Base-by-base conservation (phyloP, 192 early-diverging fungal species). In the Coemansia sp. region DNA sequence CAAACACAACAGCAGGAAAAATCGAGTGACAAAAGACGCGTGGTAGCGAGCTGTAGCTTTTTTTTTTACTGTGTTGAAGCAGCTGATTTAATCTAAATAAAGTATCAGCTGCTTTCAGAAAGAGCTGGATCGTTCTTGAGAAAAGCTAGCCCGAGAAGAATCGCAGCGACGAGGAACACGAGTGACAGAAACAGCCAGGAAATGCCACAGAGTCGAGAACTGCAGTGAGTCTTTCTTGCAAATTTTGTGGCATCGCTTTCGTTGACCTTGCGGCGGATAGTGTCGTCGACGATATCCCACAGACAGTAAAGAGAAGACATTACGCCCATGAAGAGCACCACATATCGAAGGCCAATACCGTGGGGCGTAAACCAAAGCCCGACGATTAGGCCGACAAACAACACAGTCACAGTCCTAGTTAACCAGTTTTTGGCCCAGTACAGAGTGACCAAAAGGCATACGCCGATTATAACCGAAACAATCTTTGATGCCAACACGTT, bases 241-340 rank as follows among this genome's bases (percentile, higher is more conserved):
- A 96, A 96, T 75, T 89, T 86, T 7, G 90, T 88, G 4, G 97
- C 95, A 73, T 97, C 97, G n/a, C 92, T 92, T 67, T 94, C 93
- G 69, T 97, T 93, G n/a, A 93, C 91, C 80, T 96, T 97, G 51
- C 92, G 84, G 63, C 90, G 83, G 5, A 97, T 86, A 15, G 94
- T 84, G 84, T 98, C 95, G 46, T 99, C 97, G 57, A 98, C 75
- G 76, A 98, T 98, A 81, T 99, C 97, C 90, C 95, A 95, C 30
- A 96, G 85, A 57, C 90, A 89, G 72, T 99, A 99, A 35, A 97
- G 83, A 26, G 92, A 90, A 4, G 88, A 91, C 97, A 99, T 99
- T 16, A 94, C 91, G 36, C 95, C 97, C 63, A 98, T 84, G 75
- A 98, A 98, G 5, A 97, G 84, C 12, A 97, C 92, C 71, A 97